Evolutionary conservation across 495 filamentous ascomycete genomes (phyloP), one percentile per base, ranked within the genome.

Genomic region (Patellaria atrata): DNA sequence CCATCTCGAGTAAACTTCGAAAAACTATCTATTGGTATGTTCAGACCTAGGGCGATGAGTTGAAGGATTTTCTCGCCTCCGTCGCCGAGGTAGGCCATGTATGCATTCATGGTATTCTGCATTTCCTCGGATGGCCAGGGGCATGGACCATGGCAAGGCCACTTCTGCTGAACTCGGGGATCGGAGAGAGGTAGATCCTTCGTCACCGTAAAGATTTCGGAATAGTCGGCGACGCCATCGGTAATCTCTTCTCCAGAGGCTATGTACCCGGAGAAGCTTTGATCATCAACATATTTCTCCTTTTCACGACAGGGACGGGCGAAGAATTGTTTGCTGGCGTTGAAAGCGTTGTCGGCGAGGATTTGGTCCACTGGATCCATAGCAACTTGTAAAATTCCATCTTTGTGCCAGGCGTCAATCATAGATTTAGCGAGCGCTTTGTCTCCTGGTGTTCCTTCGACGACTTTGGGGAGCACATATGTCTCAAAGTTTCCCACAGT

Each of bases 161-260:
- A 64, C 14, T 47, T 43, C n/a, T 44, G 43, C 14, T 41, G 39
- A 3, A 64, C 61, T 5, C 57, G 47, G 15, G 48, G 25, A 14
- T 64, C 59, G 8, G 41, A 27, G 6, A 40, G n/a, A 20, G 35
- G 48, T 4, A 63, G 47, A 36, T 64, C 61, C 33, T 61, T 62
- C 19, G 55, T 62, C 30, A 64, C 52, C 27, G 61, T 64, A 44
- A 64, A 63, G 25, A 63, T 59, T 50, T 64, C 61, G 2, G 60
- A 63, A 40, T 63, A 64, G 39, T 64, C 61, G 24, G 56, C 58
- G 19, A 64, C 49, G 9, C 56, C 59, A 35, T 55, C 54, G n/a
- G 61, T 64, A 4, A 64, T 34, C 37, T 64, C 61, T 41, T 64
- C 60, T n/a, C 60, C 61, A 1, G 60, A 64, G 15, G 59, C 61